phyloP scores from a whole-genome alignment of 2,329 filamentous ascomycete genomes.

The Passalora sequoiae region DNA sequence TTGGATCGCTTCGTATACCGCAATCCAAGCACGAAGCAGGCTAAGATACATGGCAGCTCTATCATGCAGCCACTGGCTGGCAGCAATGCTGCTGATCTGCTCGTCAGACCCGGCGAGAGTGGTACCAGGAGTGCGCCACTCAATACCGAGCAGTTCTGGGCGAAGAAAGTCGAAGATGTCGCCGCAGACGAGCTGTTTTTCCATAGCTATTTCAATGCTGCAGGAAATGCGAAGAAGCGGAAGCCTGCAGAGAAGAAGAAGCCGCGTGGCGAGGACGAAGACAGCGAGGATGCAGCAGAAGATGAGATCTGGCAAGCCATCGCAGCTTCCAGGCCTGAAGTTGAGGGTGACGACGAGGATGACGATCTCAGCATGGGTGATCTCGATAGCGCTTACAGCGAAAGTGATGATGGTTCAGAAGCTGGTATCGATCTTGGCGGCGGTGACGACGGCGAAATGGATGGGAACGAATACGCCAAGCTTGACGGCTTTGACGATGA shows the following conservation, averaged over 20 bases:
- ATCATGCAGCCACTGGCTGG: conserved; percentile 93
- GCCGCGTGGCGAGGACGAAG: conserved; percentile 42
- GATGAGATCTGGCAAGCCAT: conserved; percentile 90
- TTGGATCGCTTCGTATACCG: conserved; percentile 98
- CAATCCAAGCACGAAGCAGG: conserved; percentile 67
- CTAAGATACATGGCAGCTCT: conserved; percentile 67
- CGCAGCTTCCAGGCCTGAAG: conserved; percentile 71
- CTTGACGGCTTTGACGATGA: conserved; percentile 37
- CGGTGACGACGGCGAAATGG: conserved; percentile 38
- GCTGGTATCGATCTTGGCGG: conserved; percentile 43
- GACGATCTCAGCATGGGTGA: conserved; percentile 53
- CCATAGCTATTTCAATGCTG: conserved; percentile 86
- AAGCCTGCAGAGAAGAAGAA: conserved; percentile 55
- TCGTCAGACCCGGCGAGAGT: conserved; percentile 54
- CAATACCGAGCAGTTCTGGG: conserved; percentile 88
- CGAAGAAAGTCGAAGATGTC: conserved; percentile 80
- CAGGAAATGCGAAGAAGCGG: conserved; percentile 50
- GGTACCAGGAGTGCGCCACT: conserved; percentile 49
- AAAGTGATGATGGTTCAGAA: conserved; percentile 44
- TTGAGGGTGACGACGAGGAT: conserved; percentile 59
- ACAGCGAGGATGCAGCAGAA: conserved; percentile 39
- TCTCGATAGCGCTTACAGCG: conserved; percentile 35
- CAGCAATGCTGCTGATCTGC: conserved; percentile 54
- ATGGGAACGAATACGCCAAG: conserved; percentile 41
- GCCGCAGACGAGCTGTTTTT: conserved; percentile 94